Base-by-base conservation (phyloP, 75 land plant genomes). In the Pseudotsuga menziesii region DNA sequence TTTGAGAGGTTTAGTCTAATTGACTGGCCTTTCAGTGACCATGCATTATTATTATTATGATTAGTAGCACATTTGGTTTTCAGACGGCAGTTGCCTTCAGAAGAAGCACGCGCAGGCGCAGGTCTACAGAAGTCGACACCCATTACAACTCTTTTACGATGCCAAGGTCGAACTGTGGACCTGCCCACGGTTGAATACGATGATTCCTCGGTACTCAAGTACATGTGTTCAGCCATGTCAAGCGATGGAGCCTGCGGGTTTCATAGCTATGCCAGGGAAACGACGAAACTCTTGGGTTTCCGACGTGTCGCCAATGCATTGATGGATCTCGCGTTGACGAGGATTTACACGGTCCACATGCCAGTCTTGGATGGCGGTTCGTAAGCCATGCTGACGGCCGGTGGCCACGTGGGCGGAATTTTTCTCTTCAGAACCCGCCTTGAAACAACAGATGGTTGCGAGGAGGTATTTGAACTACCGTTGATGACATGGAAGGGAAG, bases 321-420 rank as follows among this genome's bases (percentile, higher is more conserved):
- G 6, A 32, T 55, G 9, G 85, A 83, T 41, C 82, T 66, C 16
- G 5, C 55, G 57, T 78, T 86, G 67, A 75, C 80, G 52, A 80
- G 79, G 67, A 83, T 86, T 39, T 83, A 83, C 80, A 61, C 82
- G 2, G 78, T 86, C 13, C 82, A 84, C 41, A 58, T 80, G 56
- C 67, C 72, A 20, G 16, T 16, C 23, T 26, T 66, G 23, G 57
- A 52, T 6, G 69, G 44, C 27, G 75, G 61, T 12, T 22, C 15
- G 8, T 19, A 41, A 7, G 61, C 72, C 35, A 69, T 86, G 44
- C 85, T 17, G n/a, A n/a, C n/a, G n/a, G n/a, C n/a, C n/a, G 88
- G 85, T 3, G 88, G 85, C 26, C 80, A 80, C 44, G 80, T 57
- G 5, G 88, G 88, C 66, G 75, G 62, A 15, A 83, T 86, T 20